Percentiles rank a stretch among this genome's conserved stretches.
Conservation (phyloP, 2,329 filamentous ascomycete species). For the Phialemonium atrogriseum region DNA sequence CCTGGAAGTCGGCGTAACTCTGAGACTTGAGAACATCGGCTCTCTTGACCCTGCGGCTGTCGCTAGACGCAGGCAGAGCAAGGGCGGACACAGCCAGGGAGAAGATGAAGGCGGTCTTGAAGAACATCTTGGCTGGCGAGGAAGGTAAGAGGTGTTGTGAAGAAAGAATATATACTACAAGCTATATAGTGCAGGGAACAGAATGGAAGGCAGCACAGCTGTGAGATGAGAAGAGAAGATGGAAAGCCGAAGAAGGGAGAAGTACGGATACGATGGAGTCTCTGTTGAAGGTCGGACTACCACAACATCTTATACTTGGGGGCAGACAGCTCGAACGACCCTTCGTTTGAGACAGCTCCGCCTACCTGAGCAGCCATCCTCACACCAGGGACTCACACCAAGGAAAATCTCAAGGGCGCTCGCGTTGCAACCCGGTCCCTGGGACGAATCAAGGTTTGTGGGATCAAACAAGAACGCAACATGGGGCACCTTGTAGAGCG, state of each 20-base stretch:
- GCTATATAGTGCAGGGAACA: slow-evolving; percentile 2
- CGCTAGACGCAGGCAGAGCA: slow-evolving; percentile 18
- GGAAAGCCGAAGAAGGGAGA: slow-evolving; percentile 2
- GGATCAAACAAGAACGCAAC: too few relatives aligned
- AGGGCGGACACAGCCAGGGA: slow-evolving; percentile 25
- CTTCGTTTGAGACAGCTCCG: too few relatives aligned
- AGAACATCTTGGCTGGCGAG: slow-evolving; percentile 23
- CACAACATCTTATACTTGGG: too few relatives aligned
- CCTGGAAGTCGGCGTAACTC: slow-evolving; percentile 32
- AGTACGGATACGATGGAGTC: not conserved
- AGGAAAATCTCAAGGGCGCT: too few relatives aligned
- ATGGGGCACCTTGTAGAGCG: too few relatives aligned
- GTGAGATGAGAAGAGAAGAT: slow-evolving; percentile 7
- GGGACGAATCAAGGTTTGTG: too few relatives aligned
- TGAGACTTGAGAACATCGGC: slow-evolving; percentile 20
- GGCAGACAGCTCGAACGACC: too few relatives aligned
- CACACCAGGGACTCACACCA: too few relatives aligned
- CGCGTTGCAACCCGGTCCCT: too few relatives aligned
- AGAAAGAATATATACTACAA: slow-evolving; percentile 1
- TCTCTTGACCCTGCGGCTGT: slow-evolving; percentile 14
- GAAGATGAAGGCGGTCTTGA: slow-evolving; percentile 28
- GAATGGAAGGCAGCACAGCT: slow-evolving; percentile 11
- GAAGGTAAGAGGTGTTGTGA: slow-evolving; percentile 3
- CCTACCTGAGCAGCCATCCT: too few relatives aligned
- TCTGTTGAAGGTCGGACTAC: too few relatives aligned